Evolutionary conservation across 2,329 filamentous ascomycete genomes (phyloP), one percentile per base, ranked within the genome.

Genomic region (Helotiales sp.): DNA sequence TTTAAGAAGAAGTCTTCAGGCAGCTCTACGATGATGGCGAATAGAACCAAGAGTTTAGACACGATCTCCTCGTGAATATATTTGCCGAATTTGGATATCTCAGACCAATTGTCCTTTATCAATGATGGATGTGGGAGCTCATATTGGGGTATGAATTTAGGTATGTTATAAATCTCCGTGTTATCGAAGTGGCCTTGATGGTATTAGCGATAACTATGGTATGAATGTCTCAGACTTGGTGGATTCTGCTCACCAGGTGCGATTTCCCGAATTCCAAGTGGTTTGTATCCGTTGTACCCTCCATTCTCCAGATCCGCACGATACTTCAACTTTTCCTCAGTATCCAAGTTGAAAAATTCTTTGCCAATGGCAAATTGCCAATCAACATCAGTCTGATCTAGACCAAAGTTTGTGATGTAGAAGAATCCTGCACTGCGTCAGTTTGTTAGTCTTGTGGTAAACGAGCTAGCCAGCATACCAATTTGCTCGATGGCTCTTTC

Each of bases 381-480:
- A 69, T 88, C 82, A 1, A 89, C 81, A 70, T 87, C 80, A 55
- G 87, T 85, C 72, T 88, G 85, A 1, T 76, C 79, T 20, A 89
- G 80, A 52, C 86, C 86, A 67, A 86, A 88, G 75, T 88, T 86
- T 64, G 83, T 84, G 30, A 89, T 83, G 67, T 88, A 88, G 77
- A 89, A 89, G 78, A 89, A 86, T 6, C 69, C 69, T 68, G 30
- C 22, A 43, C 6, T 11, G 10, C 24, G 26, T 65, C 1, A 64
- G 60, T 24, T 5, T 13, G 15, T 6, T 17, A 13, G 26, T 26
- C 7, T 50, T 28, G 17, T 2, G n/a, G 8, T 17, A 1, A 24
- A 22, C 13, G 24, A 22, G 55, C 6, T 6, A n/a, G 3, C 24
- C 8, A 37, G 5, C 30, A 10, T 67, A 3, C 86, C 84, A 74